Percentiles rank a stretch among this genome's conserved stretches.
Evolutionary conservation across 768 basidiomycete genomes (phyloP).

Genomic region (Pleurotus tuoliensis): DNA sequence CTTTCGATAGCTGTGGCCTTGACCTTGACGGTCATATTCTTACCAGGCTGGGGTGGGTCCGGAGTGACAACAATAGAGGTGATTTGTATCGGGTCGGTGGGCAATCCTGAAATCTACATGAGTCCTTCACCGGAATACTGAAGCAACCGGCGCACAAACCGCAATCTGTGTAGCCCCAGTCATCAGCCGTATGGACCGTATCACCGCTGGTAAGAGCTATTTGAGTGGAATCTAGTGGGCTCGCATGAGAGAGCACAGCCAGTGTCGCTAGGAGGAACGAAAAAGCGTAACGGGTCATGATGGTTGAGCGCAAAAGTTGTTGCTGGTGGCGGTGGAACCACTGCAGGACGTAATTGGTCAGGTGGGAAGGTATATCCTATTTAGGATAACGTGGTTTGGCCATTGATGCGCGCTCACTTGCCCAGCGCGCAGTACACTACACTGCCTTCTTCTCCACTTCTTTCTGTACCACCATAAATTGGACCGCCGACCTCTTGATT

Average conservation of each 20-base stretch:
- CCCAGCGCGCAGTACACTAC: background rate
- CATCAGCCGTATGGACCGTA: slow-evolving; percentile 30
- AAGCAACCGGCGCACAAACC: background rate
- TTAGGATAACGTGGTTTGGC: background rate
- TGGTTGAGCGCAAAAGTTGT: slow-evolving; percentile 7
- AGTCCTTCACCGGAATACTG: slow-evolving; percentile 8
- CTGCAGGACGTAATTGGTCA: background rate
- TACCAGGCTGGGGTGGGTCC: slow-evolving; percentile 86
- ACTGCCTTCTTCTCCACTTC: background rate
- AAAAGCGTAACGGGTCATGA: slow-evolving; percentile 17
- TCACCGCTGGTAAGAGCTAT: slow-evolving; percentile 20
- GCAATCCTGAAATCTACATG: slow-evolving; percentile 32
- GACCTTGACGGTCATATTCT: slow-evolving; percentile 84
- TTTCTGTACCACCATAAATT: background rate
- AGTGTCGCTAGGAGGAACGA: slow-evolving; percentile 18
- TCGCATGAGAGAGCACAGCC: slow-evolving; percentile 13
- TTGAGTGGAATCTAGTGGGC: slow-evolving; percentile 17
- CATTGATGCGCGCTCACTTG: background rate
- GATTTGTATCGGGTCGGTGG: slow-evolving; percentile 51
- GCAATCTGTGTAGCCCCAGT: slow-evolving; percentile 49
- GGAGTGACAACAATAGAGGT: slow-evolving; percentile 72
- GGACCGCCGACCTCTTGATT: slow-evolving; percentile 2
- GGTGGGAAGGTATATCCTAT: background rate
- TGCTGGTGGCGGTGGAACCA: background rate
- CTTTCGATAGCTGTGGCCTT: slow-evolving; percentile 50